A percentile compares a stretch with the other conserved stretches of the same genome.
phyloP scores from a whole-genome alignment of 331 rosid species.

The Quercus phellos region DNA sequence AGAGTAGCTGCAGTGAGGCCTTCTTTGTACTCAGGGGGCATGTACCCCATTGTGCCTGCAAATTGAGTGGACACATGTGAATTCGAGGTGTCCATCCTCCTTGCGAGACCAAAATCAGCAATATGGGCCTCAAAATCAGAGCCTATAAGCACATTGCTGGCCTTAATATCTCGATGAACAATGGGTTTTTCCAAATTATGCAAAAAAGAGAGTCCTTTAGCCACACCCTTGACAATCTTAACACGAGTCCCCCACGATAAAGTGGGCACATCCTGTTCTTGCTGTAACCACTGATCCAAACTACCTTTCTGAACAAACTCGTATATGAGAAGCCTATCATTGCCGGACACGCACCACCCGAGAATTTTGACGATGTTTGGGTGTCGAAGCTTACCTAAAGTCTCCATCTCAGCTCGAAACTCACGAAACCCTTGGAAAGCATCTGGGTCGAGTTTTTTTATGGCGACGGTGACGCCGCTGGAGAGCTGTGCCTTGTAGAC shows the following conservation, averaged over 20 bases:
- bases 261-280: too few species aligned
- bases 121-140: slow-evolving; percentile 64
- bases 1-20: slow-evolving; percentile 54
- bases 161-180: slow-evolving; percentile 80
- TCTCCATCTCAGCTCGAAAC: slow-evolving; percentile 94
- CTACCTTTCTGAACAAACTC: slow-evolving; percentile 70
- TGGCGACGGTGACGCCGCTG: slow-evolving; percentile 60
- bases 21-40: slow-evolving; percentile 79
- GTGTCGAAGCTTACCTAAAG: slow-evolving; percentile 62
- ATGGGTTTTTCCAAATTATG: slow-evolving; percentile 69
- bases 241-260: slow-evolving; percentile 55
- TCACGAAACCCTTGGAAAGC: slow-evolving; percentile 97
- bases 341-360: slow-evolving; percentile 69
- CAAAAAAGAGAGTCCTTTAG: slow-evolving; percentile 54
- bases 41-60: slow-evolving; percentile 90
- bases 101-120: slow-evolving; percentile 86
- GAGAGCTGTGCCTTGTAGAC: slow-evolving; percentile 80
- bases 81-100: slow-evolving; percentile 39
- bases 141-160: slow-evolving; percentile 71
- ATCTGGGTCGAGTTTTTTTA: slow-evolving; percentile 75
- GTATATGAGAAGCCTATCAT: slow-evolving; percentile 66
- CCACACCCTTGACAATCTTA: slow-evolving; percentile 57
- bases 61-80: slow-evolving; percentile 80
- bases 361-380: slow-evolving; percentile 64
- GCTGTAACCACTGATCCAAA: slow-evolving; percentile 75